Evolutionary conservation across 2,329 filamentous ascomycete genomes (phyloP).

Genomic region (Botrytis elliptica): DNA sequence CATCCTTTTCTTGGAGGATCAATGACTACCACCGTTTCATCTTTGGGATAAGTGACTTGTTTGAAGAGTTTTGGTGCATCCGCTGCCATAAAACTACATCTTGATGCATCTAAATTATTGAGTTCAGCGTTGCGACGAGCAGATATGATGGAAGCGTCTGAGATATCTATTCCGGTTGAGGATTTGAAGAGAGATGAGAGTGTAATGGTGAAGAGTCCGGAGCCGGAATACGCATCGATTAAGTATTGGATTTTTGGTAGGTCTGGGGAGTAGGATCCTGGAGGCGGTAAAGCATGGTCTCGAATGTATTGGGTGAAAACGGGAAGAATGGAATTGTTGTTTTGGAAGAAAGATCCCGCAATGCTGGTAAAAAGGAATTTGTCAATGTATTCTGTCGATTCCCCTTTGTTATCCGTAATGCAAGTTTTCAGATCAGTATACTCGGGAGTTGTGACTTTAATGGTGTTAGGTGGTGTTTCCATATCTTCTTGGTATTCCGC

Average conservation of each 20-base stretch:
- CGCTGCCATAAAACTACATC: slow-evolving; percentile 83
- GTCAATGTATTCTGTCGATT: slow-evolving; percentile 83
- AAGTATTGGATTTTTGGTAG: slow-evolving; percentile 69
- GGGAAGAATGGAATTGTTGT: slow-evolving; percentile 97
- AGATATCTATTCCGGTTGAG: slow-evolving; percentile 88
- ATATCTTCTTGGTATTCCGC: slow-evolving; percentile 32
- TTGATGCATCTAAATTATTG: slow-evolving; percentile 66
- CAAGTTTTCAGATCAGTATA: slow-evolving; percentile 81
- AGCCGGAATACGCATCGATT: slow-evolving; percentile 96
- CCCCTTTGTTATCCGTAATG: slow-evolving; percentile 81
- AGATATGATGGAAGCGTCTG: slow-evolving; percentile 71
- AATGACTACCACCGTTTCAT: slow-evolving; percentile 89
- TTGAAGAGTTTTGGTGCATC: slow-evolving; percentile 84
- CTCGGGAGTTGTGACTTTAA: slow-evolving; percentile 43
- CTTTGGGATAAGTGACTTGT: slow-evolving; percentile 67
- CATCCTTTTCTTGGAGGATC: slow-evolving; percentile 97
- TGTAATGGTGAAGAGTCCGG: slow-evolving; percentile 94
- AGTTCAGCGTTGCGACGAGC: slow-evolving; percentile 75
- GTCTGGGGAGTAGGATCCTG: slow-evolving; percentile 37
- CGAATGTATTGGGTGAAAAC: slow-evolving; percentile 85
- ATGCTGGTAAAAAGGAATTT: slow-evolving; percentile 81
- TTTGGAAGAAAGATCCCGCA: slow-evolving; percentile 96
- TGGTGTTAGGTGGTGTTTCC: slow-evolving; percentile 34
- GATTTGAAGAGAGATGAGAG: slow-evolving; percentile 81
- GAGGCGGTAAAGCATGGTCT: slow-evolving; percentile 65